Percentiles rank a stretch among this genome's conserved stretches.
phyloP scores from a whole-genome alignment of 2,329 filamentous ascomycete genomes.

The Cercospora nicotianae region DNA sequence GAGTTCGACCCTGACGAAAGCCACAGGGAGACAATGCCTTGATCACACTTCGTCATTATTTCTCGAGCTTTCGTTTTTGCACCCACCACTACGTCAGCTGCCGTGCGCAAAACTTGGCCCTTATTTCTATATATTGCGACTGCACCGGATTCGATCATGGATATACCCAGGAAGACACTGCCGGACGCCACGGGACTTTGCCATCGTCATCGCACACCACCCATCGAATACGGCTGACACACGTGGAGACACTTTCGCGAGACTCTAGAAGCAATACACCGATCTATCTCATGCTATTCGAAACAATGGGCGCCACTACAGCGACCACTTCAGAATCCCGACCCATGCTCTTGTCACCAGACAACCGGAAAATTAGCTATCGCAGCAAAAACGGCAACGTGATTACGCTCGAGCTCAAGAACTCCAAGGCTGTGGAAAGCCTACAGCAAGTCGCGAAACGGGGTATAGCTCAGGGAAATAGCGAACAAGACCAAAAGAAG shows the following conservation, averaged over 20 bases:
- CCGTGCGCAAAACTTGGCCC: not conserved
- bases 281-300: constrained; percentile 9
- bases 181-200: not conserved
- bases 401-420: constrained; percentile 27
- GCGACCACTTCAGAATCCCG: constrained; percentile 13
- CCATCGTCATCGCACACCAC: constrained; percentile 6
- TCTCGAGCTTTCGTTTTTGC: not conserved
- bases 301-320: constrained; percentile 21
- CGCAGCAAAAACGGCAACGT: constrained; percentile 24
- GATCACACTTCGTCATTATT: not conserved
- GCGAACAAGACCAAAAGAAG: constrained; percentile 6
- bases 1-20: not conserved
- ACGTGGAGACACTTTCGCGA: not conserved
- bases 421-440: constrained; percentile 24
- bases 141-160: not conserved
- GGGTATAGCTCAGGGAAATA: constrained; percentile 9
- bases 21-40: not conserved
- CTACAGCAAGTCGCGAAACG: constrained; percentile 18
- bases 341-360: constrained; percentile 24
- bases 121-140: constrained; percentile 4
- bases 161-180: not conserved
- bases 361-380: constrained; percentile 27
- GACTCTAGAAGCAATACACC: not conserved
- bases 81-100: constrained; percentile 1
- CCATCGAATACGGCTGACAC: constrained; percentile 8